Evolutionary conservation across 164 flowering plant genomes (phyloP), one percentile per base, ranked within the genome.

Genomic region (Stephania cephalantha): DNA sequence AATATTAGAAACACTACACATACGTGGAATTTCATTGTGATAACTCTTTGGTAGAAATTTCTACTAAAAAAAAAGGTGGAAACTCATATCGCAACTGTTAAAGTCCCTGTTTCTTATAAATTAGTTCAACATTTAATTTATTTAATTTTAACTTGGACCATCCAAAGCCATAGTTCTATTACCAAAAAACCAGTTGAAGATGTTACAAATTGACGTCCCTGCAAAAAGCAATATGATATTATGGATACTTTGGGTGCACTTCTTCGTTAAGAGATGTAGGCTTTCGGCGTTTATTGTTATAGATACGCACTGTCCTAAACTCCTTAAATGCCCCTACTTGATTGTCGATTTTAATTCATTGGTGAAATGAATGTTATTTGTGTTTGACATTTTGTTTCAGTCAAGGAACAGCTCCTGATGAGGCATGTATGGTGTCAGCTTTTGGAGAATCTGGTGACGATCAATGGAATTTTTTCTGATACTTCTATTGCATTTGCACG

Each of bases 351-450:
- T 31, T 48, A 45, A 58, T 44, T 72, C n/a, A 10, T 22, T 61
- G 20, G 29, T 20, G 6, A 4, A 11, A n/a, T 46, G 18, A n/a
- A 66, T 42, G 25, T 50, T 8, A 22, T 3, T 35, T n/a, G 22
- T 71, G 48, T 71, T 66, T 64, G 20, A 69, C 53, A 64, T 66
- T 66, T 80, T 81, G 58, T 70, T 87, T 84, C 89, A 96, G 99
- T 79, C 97, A 90, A 88, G 94, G 95, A 42, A 78, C 83, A 55
- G 85, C 87, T 74, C 99, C 99, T 50, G 97, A 94, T 71, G 99
- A 96, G 79, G 88, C 93, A 45, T 87, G 89, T 74, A 94, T 96
- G 98, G 68, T 85, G 42, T 87, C 99, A 13, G 98, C 99, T 71
- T 96, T 94, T 85, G 99, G 97, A 63, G 91, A 86, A 79, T 74